These are phyloP conservation scores for Diplodia seriata DNA, from an alignment of 2,329 filamentous ascomycete species.

Conservation along the genomic window DNA sequence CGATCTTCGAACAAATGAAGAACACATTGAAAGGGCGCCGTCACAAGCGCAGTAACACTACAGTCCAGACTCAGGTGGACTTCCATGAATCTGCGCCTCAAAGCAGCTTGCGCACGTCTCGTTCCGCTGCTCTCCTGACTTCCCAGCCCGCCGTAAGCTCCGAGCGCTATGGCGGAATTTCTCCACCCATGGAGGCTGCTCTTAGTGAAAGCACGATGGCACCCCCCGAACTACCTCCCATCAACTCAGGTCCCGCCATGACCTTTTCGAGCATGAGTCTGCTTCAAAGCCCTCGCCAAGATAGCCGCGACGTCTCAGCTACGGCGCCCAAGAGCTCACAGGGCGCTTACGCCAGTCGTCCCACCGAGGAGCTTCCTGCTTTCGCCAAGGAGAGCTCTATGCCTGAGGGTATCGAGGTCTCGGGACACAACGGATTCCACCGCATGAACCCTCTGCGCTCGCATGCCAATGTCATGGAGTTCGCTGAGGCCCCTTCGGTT, in stretches of 20 bases:
- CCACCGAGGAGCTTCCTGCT: background rate
- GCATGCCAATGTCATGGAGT: conserved; percentile 4
- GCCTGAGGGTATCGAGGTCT: background rate
- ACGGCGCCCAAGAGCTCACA: background rate
- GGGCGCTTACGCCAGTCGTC: background rate
- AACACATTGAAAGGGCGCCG: background rate
- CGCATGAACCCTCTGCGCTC: conserved; percentile 2
- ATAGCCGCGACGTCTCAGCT: background rate
- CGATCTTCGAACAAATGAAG: conserved; percentile 1
- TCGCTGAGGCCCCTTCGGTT: background rate
- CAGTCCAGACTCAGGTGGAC: conserved; percentile 2
- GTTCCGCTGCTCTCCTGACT: background rate
- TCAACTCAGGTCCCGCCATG: background rate
- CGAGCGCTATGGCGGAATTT: background rate
- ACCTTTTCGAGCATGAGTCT: background rate
- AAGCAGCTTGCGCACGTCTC: background rate
- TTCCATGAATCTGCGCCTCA: background rate
- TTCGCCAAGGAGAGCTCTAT: conserved; percentile 3
- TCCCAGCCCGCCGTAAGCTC: background rate
- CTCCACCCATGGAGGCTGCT: background rate
- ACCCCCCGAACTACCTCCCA: background rate
- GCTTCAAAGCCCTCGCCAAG: background rate
- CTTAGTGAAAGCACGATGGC: background rate
- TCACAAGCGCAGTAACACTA: conserved; percentile 3
- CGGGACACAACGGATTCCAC: conserved; percentile 10